Percentiles rank a stretch among this genome's conserved stretches.
Conservation (phyloP, 805 yeast genomes). For the Yamadazyma laniorum region DNA sequence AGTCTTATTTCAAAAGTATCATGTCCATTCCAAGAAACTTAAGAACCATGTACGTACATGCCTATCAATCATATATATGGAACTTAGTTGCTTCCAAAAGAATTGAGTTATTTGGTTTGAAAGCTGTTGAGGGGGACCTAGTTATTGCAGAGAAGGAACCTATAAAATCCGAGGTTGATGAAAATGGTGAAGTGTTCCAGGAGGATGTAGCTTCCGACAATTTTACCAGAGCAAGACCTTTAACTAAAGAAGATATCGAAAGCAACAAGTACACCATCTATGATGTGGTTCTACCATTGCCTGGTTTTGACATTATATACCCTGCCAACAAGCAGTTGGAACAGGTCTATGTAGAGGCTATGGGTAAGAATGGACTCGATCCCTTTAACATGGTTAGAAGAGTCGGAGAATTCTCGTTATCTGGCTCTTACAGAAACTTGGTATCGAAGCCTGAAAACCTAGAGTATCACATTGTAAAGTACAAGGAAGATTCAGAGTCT, state of each 20-base stretch:
- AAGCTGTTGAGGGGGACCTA: constrained; percentile 78
- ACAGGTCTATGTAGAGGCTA: constrained; percentile 63
- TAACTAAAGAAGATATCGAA: constrained; percentile 72
- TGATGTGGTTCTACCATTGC: constrained; percentile 93
- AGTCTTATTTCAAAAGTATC: constrained; percentile 73
- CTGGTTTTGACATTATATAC: constrained; percentile 89
- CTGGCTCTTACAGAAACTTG: constrained; percentile 84
- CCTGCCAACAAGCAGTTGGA: constrained; percentile 66
- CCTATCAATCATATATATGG: constrained; percentile 97
- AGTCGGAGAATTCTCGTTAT: constrained; percentile 82
- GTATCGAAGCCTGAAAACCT: constrained; percentile 64
- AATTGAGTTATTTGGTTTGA: constrained; percentile 64
- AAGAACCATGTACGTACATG: constrained; percentile 94
- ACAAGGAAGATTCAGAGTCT: constrained; percentile 59
- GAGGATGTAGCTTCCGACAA: constrained; percentile 67
- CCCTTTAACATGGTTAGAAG: constrained; percentile 83
- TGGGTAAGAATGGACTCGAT: constrained; percentile 80
- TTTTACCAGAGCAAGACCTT: constrained; percentile 65
- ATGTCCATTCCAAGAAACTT: constrained; percentile 89
- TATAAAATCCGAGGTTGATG: constrained; percentile 10
- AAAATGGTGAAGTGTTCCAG: constrained; percentile 43
- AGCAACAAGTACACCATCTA: constrained; percentile 59
- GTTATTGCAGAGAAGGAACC: constrained; percentile 41
- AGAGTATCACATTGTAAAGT: constrained; percentile 61
- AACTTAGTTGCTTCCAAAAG: constrained; percentile 80